A percentile compares a stretch with the other conserved stretches of the same genome.
These are phyloP conservation scores for Keqinozyma sinolaborantium DNA, from an alignment of 1,139 yeast species.

Conservation along the genomic window DNA sequence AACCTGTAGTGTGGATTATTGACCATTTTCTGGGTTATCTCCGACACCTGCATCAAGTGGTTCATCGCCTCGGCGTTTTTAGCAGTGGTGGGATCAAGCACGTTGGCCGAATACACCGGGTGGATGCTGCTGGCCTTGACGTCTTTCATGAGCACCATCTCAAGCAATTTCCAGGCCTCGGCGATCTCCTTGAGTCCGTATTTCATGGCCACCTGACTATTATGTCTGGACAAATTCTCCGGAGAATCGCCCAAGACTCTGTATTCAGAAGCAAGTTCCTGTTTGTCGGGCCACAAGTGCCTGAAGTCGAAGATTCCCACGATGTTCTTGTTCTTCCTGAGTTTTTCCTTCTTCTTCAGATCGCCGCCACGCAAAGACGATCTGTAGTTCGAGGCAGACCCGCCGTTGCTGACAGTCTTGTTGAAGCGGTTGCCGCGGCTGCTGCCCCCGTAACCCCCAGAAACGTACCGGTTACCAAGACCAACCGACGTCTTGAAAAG, in stretches of 20 bases:
- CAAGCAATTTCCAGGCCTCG: conserved; percentile 75
- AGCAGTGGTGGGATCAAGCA: conserved; percentile 7
- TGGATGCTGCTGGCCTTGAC: conserved; percentile 14
- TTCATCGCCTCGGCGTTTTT: conserved; percentile 14
- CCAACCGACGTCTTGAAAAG: conserved; percentile 40
- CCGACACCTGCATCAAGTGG: conserved; percentile 14
- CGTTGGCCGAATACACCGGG: conserved; percentile 10
- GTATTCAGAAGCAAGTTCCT: conserved; percentile 75
- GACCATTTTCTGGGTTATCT: conserved; percentile 14
- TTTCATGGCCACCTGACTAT: conserved; percentile 67
- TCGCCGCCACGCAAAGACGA: conserved; percentile 12
- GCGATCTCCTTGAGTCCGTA: conserved; percentile 62
- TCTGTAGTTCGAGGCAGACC: conserved; percentile 13
- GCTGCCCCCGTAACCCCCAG: conserved; percentile 4
- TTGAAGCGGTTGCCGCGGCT: conserved; percentile 13
- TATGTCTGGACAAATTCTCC: conserved; percentile 61
- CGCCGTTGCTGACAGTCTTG: conserved; percentile 25
- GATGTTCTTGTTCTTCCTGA: conserved; percentile 39
- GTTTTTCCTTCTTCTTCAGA: conserved; percentile 12
- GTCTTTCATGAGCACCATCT: conserved; percentile 37
- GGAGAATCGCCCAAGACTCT: conserved; percentile 66
- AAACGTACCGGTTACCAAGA: conserved; percentile 27
- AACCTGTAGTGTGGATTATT: conserved; percentile 25
- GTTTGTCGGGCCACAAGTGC: conserved; percentile 71
- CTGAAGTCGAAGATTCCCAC: conserved; percentile 66